A percentile compares a stretch with the other conserved stretches of the same genome.
phyloP scores from a whole-genome alignment of 108 stramenopile genomes.

The Nannochloropsis salina region DNA sequence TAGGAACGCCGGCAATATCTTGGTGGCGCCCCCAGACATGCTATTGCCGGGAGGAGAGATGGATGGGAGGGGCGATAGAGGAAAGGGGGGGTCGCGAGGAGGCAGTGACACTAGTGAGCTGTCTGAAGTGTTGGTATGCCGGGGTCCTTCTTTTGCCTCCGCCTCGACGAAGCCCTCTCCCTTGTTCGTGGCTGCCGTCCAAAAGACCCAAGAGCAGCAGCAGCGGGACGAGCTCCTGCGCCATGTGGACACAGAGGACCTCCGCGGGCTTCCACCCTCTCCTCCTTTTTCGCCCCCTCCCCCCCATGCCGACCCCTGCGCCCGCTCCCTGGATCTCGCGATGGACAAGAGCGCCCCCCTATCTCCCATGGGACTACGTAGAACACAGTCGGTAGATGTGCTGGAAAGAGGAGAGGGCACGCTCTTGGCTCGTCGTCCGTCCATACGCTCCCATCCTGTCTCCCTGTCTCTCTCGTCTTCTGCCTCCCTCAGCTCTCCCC shows the following conservation, averaged over 20 bases:
- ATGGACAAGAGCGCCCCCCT: background rate
- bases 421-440: background rate
- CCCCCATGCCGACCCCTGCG: background rate
- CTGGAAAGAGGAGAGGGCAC: background rate
- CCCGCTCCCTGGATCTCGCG: background rate
- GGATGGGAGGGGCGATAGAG: background rate
- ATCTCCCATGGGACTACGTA: background rate
- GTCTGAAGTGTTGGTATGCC: background rate
- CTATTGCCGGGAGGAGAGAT: background rate
- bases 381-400: background rate
- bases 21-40: background rate
- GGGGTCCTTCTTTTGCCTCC: background rate
- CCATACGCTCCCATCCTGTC: background rate
- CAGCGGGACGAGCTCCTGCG: background rate
- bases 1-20: conserved; percentile 6
- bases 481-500: background rate
- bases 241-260: background rate
- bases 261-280: background rate
- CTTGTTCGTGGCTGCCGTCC: background rate
- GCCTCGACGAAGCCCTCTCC: background rate
- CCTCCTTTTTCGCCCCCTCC: background rate
- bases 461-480: background rate
- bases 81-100: background rate
- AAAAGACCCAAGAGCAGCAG: background rate
- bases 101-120: no score